Evolutionary conservation across 2,329 filamentous ascomycete genomes (phyloP), one percentile per base, ranked within the genome.

Genomic region (Beauveria sp.): DNA sequence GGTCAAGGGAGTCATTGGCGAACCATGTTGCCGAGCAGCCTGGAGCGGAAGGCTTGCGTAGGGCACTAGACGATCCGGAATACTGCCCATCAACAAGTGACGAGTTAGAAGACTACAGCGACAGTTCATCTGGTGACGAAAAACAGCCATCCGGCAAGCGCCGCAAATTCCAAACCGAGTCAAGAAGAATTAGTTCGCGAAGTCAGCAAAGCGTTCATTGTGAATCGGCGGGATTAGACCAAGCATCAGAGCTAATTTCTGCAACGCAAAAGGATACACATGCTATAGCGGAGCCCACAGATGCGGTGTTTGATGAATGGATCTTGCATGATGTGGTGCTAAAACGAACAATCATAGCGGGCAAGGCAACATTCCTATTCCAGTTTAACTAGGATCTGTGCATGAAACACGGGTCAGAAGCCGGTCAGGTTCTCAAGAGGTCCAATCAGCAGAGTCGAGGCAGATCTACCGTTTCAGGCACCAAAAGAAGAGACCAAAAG

Each of bases 261-360:
- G 22, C 12, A 61, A 9, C 31, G 28, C 12, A 20, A 49, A 51
- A 43, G 20, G 20, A 54, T 55, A 5, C n/a, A 3, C 22, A 1
- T 38, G 40, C 7, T 18, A 18, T 53, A 7, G 34, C n/a, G 49
- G 50, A 40, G 38, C 40, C 58, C 7, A 48, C n/a, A 18, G 48
- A 53, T 31, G 40, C 40, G 40, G 49, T 12, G 45, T 65, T 63
- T 34, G 60, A 62, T 43, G 56, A 65, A 59, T 65, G 46, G 54
- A 43, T 62, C 48, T 45, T 63, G 28, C 28, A 31, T 8, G 28
- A 31, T 10, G 28, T 31, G 28, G 28, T 31, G 28, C 28, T 31
- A 2, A 31, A 31, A 31, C 28, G 28, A 31, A 31, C 28, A 1
- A 31, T 31, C 28, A 31, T 31, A 9, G 9, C 2, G 1, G 28